Conservation (phyloP, 768 basidiomycete genomes). For the Lentinula aciculospora region DNA sequence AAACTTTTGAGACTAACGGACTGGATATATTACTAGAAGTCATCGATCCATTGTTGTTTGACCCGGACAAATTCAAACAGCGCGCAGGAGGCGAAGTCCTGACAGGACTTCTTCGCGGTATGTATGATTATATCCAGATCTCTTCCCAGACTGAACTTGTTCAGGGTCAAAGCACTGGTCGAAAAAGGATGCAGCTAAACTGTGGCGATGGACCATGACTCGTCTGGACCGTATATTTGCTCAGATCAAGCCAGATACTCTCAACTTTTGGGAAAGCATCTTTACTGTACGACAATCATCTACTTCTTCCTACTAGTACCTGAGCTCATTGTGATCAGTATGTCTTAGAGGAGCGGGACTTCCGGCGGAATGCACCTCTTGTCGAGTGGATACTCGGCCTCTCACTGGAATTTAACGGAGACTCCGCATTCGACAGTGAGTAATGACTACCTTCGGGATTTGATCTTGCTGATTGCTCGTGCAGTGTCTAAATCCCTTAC, state of each 20-base stretch:
- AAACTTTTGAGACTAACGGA: constrained; percentile 51
- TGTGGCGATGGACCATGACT: constrained; percentile 71
- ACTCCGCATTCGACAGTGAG: constrained; percentile 84
- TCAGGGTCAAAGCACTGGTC: constrained; percentile 86
- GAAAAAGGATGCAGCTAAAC: constrained; percentile 35
- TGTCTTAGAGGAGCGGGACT: constrained; percentile 66
- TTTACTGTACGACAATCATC: constrained; percentile 44
- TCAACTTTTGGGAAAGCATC: constrained; percentile 67
- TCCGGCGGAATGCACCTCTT: constrained; percentile 66
- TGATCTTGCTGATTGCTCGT: constrained; percentile 7
- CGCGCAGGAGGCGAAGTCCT: constrained; percentile 62
- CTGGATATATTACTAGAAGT: constrained; percentile 48
- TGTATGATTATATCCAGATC: neutral
- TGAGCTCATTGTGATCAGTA: constrained; percentile 25
- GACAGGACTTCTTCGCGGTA: constrained; percentile 7
- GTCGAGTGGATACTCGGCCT: constrained; percentile 74
- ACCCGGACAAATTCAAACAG: constrained; percentile 79
- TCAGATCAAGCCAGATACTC: constrained; percentile 83
- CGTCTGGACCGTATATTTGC: constrained; percentile 59
- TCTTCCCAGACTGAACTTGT: neutral
- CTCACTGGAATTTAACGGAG: constrained; percentile 76
- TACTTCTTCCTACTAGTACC: neutral
- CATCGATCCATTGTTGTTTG: constrained; percentile 58
- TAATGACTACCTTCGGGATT: constrained; percentile 8
- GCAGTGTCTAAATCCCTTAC: constrained; percentile 75